Evolutionary conservation across 176 grass and related monocot species (phyloP).

Genomic region (Zizania latifolia): DNA sequence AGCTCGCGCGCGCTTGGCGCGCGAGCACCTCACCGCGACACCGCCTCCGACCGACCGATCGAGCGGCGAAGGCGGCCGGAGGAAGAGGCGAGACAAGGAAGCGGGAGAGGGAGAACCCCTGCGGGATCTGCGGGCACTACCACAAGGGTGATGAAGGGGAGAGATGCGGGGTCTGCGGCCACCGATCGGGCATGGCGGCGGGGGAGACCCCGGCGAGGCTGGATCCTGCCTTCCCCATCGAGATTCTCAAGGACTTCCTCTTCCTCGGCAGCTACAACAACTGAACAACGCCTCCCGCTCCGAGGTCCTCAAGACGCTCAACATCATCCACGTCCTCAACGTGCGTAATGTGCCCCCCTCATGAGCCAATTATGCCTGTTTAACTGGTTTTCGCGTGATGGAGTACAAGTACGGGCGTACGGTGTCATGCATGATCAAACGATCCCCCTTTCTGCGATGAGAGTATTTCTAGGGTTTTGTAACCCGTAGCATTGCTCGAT

Average conservation of each 20-base stretch:
- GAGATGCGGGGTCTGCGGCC: slow-evolving; percentile 72
- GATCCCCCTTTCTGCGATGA: not conserved
- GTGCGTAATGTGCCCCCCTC: slow-evolving; percentile 28
- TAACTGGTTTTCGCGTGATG: not conserved
- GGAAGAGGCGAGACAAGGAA: slow-evolving; percentile 48
- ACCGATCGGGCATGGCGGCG: slow-evolving; percentile 20
- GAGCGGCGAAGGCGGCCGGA: not conserved
- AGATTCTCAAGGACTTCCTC: slow-evolving; percentile 78
- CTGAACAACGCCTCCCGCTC: slow-evolving; percentile 70
- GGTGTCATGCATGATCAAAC: too few species aligned
- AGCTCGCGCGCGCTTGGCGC: not conserved
- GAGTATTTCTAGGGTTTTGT: slow-evolving; percentile 8
- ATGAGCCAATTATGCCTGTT: not conserved
- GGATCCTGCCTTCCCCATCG: slow-evolving; percentile 63
- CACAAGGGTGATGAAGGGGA: slow-evolving; percentile 86
- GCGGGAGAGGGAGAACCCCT: slow-evolving; percentile 82
- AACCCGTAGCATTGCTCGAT: not conserved
- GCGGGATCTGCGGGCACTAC: slow-evolving; percentile 81
- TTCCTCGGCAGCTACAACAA: slow-evolving; percentile 91
- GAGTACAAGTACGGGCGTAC: not conserved
- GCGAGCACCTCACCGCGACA: not conserved
- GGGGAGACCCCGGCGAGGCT: slow-evolving; percentile 15
- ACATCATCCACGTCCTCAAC: slow-evolving; percentile 77
- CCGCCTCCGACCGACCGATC: not conserved
- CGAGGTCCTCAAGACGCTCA: slow-evolving; percentile 62